A percentile compares a stretch with the other conserved stretches of the same genome.
Evolutionary conservation across 352 stramenopile species (phyloP).

Genomic region (Phytopythium montanum): DNA sequence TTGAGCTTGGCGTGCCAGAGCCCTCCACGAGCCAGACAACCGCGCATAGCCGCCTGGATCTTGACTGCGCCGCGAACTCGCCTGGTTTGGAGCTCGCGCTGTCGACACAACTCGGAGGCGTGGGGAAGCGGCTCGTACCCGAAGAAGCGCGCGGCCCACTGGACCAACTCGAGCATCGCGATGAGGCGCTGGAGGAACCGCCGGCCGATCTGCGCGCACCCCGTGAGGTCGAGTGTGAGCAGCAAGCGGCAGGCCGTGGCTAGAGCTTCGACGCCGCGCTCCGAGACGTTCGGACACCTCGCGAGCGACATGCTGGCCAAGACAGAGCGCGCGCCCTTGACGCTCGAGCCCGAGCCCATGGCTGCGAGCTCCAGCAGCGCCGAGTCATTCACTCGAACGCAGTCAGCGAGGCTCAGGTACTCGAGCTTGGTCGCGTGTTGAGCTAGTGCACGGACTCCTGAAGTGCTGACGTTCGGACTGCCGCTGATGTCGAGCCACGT

Average conservation of each 20-base stretch:
- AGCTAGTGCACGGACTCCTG: slow-evolving; percentile 58
- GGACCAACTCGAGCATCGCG: slow-evolving; percentile 73
- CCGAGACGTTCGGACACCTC: slow-evolving; percentile 67
- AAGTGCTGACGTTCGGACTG: slow-evolving; percentile 57
- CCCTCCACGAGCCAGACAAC: slow-evolving; percentile 69
- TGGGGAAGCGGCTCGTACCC: slow-evolving; percentile 86
- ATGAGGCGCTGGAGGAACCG: slow-evolving; percentile 74
- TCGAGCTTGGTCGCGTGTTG: slow-evolving; percentile 47
- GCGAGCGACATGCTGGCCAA: slow-evolving; percentile 57
- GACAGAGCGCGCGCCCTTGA: neutral
- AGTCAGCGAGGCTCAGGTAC: slow-evolving; percentile 78
- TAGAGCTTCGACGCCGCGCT: slow-evolving; percentile 62
- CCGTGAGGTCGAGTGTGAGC: slow-evolving; percentile 84
- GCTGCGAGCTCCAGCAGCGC: slow-evolving; percentile 43
- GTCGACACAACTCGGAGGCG: slow-evolving; percentile 59
- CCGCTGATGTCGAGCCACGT: slow-evolving; percentile 83
- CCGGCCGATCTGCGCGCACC: slow-evolving; percentile 65
- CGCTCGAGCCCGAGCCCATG: neutral
- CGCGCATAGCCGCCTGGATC: slow-evolving; percentile 83
- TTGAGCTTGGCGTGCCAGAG: slow-evolving; percentile 66
- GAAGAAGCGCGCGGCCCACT: slow-evolving; percentile 79
- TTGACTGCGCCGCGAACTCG: slow-evolving; percentile 47
- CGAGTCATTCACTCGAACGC: slow-evolving; percentile 69
- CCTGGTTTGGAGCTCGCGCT: slow-evolving; percentile 49
- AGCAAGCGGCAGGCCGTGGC: slow-evolving; percentile 61